These are phyloP conservation scores for Nicotiana obtusifolia DNA, from an alignment of 257 asterid species.

Conservation along the genomic window DNA sequence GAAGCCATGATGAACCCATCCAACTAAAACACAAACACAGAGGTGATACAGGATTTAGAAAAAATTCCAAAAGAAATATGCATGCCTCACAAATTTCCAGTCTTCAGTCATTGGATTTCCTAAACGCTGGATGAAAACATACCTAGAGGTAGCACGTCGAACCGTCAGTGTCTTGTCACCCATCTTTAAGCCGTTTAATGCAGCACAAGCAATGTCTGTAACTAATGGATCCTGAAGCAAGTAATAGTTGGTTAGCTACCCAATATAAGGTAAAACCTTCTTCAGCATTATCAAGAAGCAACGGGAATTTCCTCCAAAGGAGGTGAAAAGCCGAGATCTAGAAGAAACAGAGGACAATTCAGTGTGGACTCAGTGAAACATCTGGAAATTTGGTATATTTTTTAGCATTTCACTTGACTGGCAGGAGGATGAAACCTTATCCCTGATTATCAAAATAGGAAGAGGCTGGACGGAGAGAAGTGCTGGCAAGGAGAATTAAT, in stretches of 20 bases:
- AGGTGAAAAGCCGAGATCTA: not conserved
- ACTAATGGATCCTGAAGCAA: conserved; percentile 53
- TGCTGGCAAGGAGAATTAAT: not conserved
- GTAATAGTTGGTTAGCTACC: conserved; percentile 9
- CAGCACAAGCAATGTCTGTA: conserved; percentile 96
- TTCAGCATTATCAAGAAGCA: conserved; percentile 18
- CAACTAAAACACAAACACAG: not conserved
- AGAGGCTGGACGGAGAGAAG: not conserved
- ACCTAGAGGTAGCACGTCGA: conserved; percentile 86
- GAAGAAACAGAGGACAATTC: conserved; percentile 37
- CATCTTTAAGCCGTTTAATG: conserved; percentile 95
- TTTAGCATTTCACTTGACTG: conserved; percentile 1
- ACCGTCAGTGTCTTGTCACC: conserved; percentile 96
- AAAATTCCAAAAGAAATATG: not conserved
- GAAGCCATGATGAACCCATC: not conserved
- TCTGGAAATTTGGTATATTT: not conserved
- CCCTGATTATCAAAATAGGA: not conserved
- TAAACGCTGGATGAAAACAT: conserved; percentile 18
- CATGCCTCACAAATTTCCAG: not conserved
- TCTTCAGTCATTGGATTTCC: not conserved
- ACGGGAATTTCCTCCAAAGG: not conserved
- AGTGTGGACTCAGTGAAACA: conserved; percentile 39
- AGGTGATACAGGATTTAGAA: not conserved
- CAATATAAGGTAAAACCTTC: conserved; percentile 11
- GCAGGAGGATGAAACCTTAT: not conserved